A percentile compares a stretch with the other conserved stretches of the same genome.
These are phyloP conservation scores for Dendrobium huoshanense DNA, from an alignment of 106 monocot species.

Conservation along the genomic window DNA sequence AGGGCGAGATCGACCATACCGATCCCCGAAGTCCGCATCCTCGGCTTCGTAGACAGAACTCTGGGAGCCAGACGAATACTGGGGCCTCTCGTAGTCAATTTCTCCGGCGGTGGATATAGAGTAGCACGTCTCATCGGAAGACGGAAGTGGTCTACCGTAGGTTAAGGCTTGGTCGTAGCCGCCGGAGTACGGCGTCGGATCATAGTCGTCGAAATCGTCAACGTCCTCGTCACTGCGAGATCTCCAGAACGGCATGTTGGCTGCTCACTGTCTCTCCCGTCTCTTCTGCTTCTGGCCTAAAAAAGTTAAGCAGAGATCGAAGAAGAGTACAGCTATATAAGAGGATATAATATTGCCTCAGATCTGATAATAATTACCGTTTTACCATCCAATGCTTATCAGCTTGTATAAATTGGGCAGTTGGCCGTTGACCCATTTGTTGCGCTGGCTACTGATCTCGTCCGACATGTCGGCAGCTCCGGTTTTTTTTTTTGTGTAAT, in stretches of 20 bases:
- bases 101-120: constrained; percentile 15
- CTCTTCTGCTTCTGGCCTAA: background rate
- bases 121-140: constrained; percentile 81
- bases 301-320: background rate
- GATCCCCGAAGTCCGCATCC: constrained; percentile 11
- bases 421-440: background rate
- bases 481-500: no score
- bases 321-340: background rate
- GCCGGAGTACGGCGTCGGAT: constrained; percentile 87
- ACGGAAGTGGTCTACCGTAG: constrained; percentile 71
- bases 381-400: background rate
- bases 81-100: constrained; percentile 53
- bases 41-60: constrained; percentile 33
- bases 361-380: constrained; percentile 2
- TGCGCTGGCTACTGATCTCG: background rate
- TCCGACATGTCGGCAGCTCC: no score
- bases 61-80: constrained; percentile 46
- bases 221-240: constrained; percentile 18
- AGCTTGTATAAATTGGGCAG: background rate
- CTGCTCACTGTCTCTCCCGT: background rate
- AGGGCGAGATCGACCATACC: constrained; percentile 25
- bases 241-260: constrained; percentile 24
- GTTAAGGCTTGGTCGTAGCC: constrained; percentile 75
- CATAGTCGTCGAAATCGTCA: constrained; percentile 80
- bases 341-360: background rate